Evolutionary conservation across 208 protist genomes (phyloP).

Genomic region (Trypanosoma avium): DNA sequence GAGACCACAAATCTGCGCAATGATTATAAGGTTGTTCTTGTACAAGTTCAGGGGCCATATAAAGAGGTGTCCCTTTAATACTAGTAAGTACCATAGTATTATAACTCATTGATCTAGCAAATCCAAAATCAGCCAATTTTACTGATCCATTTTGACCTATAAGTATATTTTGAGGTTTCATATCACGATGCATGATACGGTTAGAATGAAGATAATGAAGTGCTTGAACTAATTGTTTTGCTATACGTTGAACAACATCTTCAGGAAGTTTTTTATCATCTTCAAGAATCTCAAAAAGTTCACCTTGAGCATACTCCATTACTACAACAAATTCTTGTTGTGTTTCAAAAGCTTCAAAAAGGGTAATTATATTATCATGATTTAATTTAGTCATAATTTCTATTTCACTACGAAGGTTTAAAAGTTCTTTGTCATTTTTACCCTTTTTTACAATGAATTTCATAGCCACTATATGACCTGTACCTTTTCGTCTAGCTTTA

Average conservation of each 20-base stretch:
- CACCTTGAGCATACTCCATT: slow-evolving; percentile 93
- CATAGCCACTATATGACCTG: slow-evolving; percentile 96
- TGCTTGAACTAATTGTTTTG: slow-evolving; percentile 96
- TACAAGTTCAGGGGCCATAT: slow-evolving; percentile 97
- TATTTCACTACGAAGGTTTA: slow-evolving; percentile 93
- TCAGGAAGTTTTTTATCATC: slow-evolving; percentile 93
- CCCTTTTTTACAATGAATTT: slow-evolving; percentile 97
- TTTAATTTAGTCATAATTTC: slow-evolving; percentile 95
- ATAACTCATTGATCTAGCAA: slow-evolving; percentile 95
- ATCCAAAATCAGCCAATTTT: slow-evolving; percentile 99
- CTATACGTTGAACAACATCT: slow-evolving; percentile 90
- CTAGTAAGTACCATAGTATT: slow-evolving; percentile 95
- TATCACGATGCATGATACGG: slow-evolving; percentile 97
- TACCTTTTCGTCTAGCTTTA: slow-evolving; percentile 92
- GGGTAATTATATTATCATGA: slow-evolving; percentile 96
- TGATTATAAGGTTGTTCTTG: slow-evolving; percentile 95
- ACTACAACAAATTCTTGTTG: slow-evolving; percentile 93
- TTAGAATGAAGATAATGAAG: slow-evolving; percentile 97
- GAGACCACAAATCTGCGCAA: slow-evolving; percentile 96
- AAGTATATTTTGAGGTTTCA: slow-evolving; percentile 97
- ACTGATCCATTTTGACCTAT: slow-evolving; percentile 93
- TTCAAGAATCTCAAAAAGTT: slow-evolving; percentile 96
- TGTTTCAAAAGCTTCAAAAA: slow-evolving; percentile 97
- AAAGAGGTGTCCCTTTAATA: slow-evolving; percentile 96
- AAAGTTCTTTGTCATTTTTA: slow-evolving; percentile 94